These are phyloP conservation scores for Candida silvicultrix DNA, from an alignment of 805 yeast genomes.

Conservation along the genomic window DNA sequence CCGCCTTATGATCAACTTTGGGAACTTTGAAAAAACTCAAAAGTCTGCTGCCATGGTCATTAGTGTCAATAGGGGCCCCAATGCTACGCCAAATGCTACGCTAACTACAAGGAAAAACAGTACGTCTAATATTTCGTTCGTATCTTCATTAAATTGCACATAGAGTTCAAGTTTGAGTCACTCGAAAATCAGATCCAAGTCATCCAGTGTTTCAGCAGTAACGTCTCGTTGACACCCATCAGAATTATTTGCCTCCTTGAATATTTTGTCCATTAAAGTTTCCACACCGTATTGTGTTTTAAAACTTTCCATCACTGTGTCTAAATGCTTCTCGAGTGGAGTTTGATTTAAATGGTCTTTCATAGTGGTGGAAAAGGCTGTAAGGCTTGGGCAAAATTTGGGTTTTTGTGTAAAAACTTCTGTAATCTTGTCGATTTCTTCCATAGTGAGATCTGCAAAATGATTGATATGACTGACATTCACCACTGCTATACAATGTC, in stretches of 20 bases:
- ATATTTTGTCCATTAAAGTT: background rate
- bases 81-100: too few species aligned
- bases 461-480: background rate
- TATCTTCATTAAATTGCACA: too few species aligned
- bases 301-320: background rate
- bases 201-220: background rate
- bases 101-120: too few species aligned
- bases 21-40: background rate
- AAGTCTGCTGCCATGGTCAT: background rate
- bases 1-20: background rate
- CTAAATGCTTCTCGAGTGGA: background rate
- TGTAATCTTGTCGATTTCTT: background rate
- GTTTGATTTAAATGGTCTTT: background rate
- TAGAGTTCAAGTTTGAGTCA: background rate
- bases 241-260: background rate
- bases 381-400: background rate
- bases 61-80: background rate
- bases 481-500: background rate
- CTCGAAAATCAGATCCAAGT: background rate
- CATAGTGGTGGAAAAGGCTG: background rate
- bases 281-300: background rate
- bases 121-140: too few species aligned
- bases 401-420: background rate
- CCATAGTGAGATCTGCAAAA: background rate
- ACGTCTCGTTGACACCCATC: background rate